Base-by-base conservation (phyloP, 2,329 filamentous ascomycete genomes). In the Magnaporthiopsis incrustans region DNA sequence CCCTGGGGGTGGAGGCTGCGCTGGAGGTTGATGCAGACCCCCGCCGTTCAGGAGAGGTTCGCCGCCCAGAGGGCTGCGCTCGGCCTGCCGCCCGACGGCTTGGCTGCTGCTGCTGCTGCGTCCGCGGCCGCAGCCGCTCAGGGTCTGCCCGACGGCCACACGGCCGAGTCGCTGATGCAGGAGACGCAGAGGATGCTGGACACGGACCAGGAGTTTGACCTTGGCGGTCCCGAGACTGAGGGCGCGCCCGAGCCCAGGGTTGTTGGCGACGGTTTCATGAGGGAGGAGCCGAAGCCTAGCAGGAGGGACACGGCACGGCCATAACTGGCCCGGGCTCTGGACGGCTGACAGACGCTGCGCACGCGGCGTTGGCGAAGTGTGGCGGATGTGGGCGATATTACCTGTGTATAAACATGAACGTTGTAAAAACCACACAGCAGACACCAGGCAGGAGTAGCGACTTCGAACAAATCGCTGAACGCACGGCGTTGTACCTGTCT, bases 1-100 rank as follows among this genome's bases (percentile, higher is more conserved):
- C 87, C 94, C 63, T 89, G 89, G 68, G 95, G 95, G 8, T 99
- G 95, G 95, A 86, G 88, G 70, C 78, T 99, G 71, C 82, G 95
- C 68, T 97, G 92, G 90, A 85, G 90, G 67, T 81, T 99, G 66
- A 92, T 97, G 88, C 91, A 94, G 78, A 92, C 87, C 5, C 71
- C 72, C 1, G 77, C 78, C 26, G 83, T 96, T 62, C 86, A 87
- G 74, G 82, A 83, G 68, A 80, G 84, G 68, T 90, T 92, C 72
- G 82, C 83, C 57, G 74, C 77, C 61, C 82, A 97, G 78, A 81
- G 92, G 66, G 77, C 80, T 65, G 78, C 78, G 26, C 74, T 95
- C 61, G 90, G 91, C 0, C 72, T 97, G 65, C 81, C 83, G 6
- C 78, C 82, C 30, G 77, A 79, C 64, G 75, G 60, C 0, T n/a